Evolutionary conservation across 768 basidiomycete species (phyloP).

Genomic region (Pleurotus tuber-regium): DNA sequence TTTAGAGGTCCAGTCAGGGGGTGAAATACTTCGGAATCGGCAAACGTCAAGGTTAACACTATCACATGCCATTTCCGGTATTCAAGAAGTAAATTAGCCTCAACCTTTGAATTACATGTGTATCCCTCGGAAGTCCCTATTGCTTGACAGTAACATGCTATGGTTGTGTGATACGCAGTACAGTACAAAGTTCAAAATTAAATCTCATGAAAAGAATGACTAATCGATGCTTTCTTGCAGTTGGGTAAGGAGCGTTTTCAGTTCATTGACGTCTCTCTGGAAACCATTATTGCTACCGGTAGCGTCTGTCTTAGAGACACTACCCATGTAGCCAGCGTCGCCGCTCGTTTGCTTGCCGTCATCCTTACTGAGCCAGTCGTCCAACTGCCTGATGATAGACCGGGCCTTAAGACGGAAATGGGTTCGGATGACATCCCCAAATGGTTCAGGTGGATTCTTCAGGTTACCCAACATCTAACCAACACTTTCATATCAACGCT

Average conservation of each 20-base stretch:
- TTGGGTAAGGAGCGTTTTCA: conserved; percentile 57
- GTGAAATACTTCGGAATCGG: background rate
- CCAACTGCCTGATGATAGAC: conserved; percentile 68
- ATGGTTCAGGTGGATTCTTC: conserved; percentile 80
- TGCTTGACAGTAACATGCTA: too few species aligned
- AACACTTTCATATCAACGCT: conserved; percentile 6
- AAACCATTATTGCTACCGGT: conserved; percentile 57
- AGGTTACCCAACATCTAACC: conserved; percentile 81
- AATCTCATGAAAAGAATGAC: too few species aligned
- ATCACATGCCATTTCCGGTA: conserved; percentile 19
- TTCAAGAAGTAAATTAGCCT: conserved; percentile 2
- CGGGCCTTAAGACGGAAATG: conserved; percentile 87
- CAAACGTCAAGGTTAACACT: conserved; percentile 5
- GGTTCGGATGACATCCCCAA: conserved; percentile 82
- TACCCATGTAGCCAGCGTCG: conserved; percentile 50
- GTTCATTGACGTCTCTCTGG: conserved; percentile 66
- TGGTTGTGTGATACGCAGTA: too few species aligned
- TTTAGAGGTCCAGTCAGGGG: background rate
- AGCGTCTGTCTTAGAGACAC: conserved; percentile 29
- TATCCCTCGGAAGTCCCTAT: too few species aligned
- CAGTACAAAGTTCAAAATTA: too few species aligned
- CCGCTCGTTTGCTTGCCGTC: conserved; percentile 59
- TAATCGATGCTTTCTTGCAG: conserved; percentile 26
- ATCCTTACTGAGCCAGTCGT: conserved; percentile 74
- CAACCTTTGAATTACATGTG: too few species aligned